These are phyloP conservation scores for Pneumocystis oryctolagi DNA, from an alignment of 1,139 yeast genomes.

Conservation along the genomic window DNA sequence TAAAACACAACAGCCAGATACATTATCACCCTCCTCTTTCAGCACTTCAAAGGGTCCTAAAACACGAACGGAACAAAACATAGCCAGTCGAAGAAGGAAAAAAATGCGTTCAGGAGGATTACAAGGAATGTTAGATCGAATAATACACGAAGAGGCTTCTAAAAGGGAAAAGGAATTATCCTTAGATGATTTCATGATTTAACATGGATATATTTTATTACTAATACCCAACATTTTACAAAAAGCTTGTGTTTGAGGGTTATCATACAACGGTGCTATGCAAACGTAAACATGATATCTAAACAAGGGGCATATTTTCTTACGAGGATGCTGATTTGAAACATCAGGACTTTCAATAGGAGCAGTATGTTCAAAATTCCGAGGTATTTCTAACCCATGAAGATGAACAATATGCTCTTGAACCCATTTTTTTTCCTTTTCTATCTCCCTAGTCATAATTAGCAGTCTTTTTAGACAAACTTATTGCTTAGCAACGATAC, in stretches of 20 bases:
- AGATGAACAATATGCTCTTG: constrained; percentile 17
- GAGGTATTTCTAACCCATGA: constrained; percentile 18
- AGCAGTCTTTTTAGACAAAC: not conserved
- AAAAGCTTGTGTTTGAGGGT: constrained; percentile 14
- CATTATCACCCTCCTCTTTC: not conserved
- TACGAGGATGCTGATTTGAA: not conserved
- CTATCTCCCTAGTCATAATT: constrained; percentile 14
- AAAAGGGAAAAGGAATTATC: not conserved
- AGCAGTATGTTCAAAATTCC: constrained; percentile 16
- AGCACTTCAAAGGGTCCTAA: not conserved
- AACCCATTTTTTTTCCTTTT: constrained; percentile 21
- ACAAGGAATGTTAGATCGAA: not conserved
- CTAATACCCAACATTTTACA: constrained; percentile 11
- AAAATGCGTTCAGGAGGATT: not conserved
- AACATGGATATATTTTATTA: not conserved
- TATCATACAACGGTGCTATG: constrained; percentile 11
- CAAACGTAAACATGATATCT: not conserved
- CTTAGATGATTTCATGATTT: not conserved
- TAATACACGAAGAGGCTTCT: not conserved
- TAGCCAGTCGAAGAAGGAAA: not conserved
- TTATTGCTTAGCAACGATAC: not conserved
- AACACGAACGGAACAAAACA: not conserved
- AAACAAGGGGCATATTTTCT: not conserved
- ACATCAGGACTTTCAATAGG: not conserved
- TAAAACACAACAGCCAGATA: not conserved